Base-by-base conservation (phyloP, 2,329 filamentous ascomycete genomes). In the Pleomassaria siparia region DNA sequence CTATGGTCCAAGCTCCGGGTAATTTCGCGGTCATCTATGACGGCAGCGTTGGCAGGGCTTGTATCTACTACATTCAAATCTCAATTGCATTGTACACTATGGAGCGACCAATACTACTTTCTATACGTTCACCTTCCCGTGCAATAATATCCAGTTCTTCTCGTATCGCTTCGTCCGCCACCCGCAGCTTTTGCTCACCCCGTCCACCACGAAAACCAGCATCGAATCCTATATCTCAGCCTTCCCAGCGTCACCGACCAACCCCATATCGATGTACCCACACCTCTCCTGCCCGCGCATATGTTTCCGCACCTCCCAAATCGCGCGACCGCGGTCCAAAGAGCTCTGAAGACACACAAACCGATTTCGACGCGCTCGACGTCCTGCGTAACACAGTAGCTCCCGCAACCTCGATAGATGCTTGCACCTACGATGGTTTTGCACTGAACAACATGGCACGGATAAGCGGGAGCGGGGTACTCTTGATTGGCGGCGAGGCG, bases 401-500 rank as follows among this genome's bases (percentile, higher is more conserved):
- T 3, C 94, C 92, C 0, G 85, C 90, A 0, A 96, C 90, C 0
- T 84, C 85, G 2, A 84, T 99, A 37, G 91, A 96, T 60, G 84
- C 87, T 5, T 95, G 89, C 73, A 83, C 88, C 49, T 75, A 80
- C 50, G 85, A 92, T 60, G 94, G 94, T 1, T 99, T 99, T 70
- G 83, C 87, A 55, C 77, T 99, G 37, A 88, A 94, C 72, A 95
- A 85, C 60, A 91, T 91, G 10, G 75, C 88, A 28, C 84, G 82
- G 44, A 83, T 95, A 24, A 74, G 76, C 1, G 83, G 82, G 0
- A 79, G 83, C 43, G 92, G 90, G 0, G 81, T 91, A 21, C 67
- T 99, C 52, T 78, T 99, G 4, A 80, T 96, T 1, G 86, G 84
- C 32, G 92, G 92, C 5, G 91, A 97, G 71, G 91, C 87, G 1